These are phyloP conservation scores for Cyberlindnera maclurae DNA, from an alignment of 805 yeast genomes.

Conservation along the genomic window DNA sequence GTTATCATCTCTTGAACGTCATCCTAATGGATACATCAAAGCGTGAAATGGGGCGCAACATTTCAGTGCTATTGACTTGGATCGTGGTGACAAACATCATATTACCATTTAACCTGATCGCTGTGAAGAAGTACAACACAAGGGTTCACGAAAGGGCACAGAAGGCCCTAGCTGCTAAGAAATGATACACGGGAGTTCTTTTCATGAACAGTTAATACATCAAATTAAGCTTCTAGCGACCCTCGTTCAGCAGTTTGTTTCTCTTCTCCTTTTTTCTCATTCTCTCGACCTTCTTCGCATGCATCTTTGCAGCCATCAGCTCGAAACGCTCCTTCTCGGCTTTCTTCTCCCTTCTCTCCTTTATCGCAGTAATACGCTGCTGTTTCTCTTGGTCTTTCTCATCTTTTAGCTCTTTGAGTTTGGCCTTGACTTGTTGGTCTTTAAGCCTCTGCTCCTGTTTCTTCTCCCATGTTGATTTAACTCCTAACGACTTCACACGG, in stretches of 20 bases:
- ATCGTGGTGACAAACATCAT: conserved; percentile 33
- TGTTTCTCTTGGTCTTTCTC: conserved; percentile 63
- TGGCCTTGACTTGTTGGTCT: conserved; percentile 60
- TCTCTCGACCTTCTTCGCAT: conserved; percentile 86
- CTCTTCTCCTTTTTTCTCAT: conserved; percentile 88
- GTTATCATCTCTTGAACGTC: conserved; percentile 47
- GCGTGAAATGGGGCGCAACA: conserved; percentile 45
- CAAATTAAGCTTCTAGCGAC: conserved; percentile 40
- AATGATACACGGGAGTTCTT: background rate
- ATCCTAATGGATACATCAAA: conserved; percentile 46
- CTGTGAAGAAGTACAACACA: conserved; percentile 8
- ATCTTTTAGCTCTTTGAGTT: conserved; percentile 64
- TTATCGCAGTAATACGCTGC: conserved; percentile 46
- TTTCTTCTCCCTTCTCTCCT: conserved; percentile 71
- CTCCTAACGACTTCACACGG: conserved; percentile 50
- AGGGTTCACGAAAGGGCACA: conserved; percentile 12
- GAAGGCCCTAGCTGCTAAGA: conserved; percentile 4
- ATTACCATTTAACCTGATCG: conserved; percentile 29
- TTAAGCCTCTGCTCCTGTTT: conserved; percentile 60
- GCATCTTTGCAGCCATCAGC: conserved; percentile 77
- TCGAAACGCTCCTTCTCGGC: conserved; percentile 89
- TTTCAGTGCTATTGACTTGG: conserved; percentile 52
- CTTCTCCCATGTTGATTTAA: conserved; percentile 54
- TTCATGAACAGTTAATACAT: background rate
- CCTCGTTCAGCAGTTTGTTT: conserved; percentile 82